Evolutionary conservation across 2,329 filamentous ascomycete genomes (phyloP).

Genomic region (Grosmannia serpens): DNA sequence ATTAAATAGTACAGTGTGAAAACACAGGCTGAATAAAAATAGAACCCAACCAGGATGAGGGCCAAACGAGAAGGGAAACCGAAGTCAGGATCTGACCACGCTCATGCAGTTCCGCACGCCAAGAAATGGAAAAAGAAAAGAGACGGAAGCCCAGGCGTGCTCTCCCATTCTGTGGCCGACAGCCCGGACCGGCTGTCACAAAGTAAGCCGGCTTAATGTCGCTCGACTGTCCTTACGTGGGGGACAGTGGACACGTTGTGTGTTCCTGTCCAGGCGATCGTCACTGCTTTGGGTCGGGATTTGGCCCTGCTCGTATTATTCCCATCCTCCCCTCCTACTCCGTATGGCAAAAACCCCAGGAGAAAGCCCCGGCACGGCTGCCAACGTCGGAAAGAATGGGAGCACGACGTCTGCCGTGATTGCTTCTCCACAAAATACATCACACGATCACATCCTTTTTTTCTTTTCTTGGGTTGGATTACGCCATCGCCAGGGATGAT

Average conservation of each 20-base stretch:
- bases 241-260: not conserved
- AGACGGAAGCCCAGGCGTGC: too few relatives aligned
- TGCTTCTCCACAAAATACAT: not conserved
- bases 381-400: not conserved
- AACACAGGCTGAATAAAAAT: too few relatives aligned
- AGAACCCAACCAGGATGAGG: too few relatives aligned
- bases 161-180: not conserved
- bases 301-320: not conserved
- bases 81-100: too few relatives aligned
- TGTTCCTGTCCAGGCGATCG: not conserved
- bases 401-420: not conserved
- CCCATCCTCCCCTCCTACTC: not conserved
- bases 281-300: not conserved
- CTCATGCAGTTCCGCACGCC: too few relatives aligned
- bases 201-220: not conserved
- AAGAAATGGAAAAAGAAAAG: too few relatives aligned
- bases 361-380: too few relatives aligned
- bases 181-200: not conserved
- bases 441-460: not conserved
- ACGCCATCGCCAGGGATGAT: too few relatives aligned
- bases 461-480: too few relatives aligned
- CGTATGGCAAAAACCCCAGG: not conserved
- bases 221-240: not conserved
- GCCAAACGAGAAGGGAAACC: too few relatives aligned
- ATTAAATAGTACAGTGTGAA: too few relatives aligned